Percentiles rank a stretch among this genome's conserved stretches.
Evolutionary conservation across 768 basidiomycete species (phyloP).

Genomic region (Lactarius quietus): DNA sequence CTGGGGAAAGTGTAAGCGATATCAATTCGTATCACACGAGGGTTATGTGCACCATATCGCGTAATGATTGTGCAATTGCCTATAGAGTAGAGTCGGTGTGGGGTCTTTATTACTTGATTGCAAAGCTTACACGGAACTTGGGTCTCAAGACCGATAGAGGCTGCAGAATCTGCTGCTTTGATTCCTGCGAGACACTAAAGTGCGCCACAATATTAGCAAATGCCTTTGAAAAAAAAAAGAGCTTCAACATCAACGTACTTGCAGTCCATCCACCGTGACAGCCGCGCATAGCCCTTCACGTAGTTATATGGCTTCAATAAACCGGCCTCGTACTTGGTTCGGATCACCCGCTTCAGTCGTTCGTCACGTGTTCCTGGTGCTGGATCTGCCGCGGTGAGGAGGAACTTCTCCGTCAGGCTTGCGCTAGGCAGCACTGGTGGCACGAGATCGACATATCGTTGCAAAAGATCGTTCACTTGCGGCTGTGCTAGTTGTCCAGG

Average conservation of each 20-base stretch:
- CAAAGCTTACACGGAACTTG: slow-evolving; percentile 66
- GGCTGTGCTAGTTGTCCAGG: slow-evolving; percentile 26
- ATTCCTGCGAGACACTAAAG: slow-evolving; percentile 84
- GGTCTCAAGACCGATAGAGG: slow-evolving; percentile 82
- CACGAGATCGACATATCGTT: slow-evolving; percentile 39
- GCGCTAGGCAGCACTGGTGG: slow-evolving; percentile 63
- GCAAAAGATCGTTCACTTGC: slow-evolving; percentile 20
- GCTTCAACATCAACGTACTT: slow-evolving; percentile 49
- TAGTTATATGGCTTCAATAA: slow-evolving; percentile 95
- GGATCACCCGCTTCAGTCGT: slow-evolving; percentile 84
- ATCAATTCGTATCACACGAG: neutral
- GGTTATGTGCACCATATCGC: slow-evolving; percentile 58
- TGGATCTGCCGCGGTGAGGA: slow-evolving; percentile 93
- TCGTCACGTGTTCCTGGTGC: slow-evolving; percentile 88
- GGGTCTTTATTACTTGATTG: slow-evolving; percentile 3
- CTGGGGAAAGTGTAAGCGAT: slow-evolving; percentile 34
- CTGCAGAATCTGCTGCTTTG: slow-evolving; percentile 87
- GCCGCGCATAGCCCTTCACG: slow-evolving; percentile 88
- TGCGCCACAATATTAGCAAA: slow-evolving; percentile 3
- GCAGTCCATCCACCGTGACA: slow-evolving; percentile 93
- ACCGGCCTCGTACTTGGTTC: slow-evolving; percentile 96
- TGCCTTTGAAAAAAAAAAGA: slow-evolving; percentile 23
- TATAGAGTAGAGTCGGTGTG: slow-evolving; percentile 29
- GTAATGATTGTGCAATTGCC: slow-evolving; percentile 81
- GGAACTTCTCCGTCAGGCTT: slow-evolving; percentile 81